Percentiles rank a stretch among this genome's conserved stretches.
Conservation (phyloP, 306 rosid genomes). For the Cicer chorassanicum region DNA sequence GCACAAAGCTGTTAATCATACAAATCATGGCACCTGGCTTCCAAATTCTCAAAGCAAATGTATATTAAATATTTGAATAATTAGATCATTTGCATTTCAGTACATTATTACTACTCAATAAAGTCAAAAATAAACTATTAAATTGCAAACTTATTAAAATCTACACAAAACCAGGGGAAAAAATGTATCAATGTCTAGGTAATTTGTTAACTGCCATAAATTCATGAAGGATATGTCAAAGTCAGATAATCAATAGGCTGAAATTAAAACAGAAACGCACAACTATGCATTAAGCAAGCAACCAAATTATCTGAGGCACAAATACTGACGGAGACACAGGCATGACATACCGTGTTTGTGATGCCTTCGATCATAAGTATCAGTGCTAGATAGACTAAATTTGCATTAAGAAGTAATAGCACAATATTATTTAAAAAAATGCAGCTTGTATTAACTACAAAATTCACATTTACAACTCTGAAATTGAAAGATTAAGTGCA, state of each 20-base stretch:
- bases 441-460: conserved; percentile 16
- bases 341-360: too few relatives aligned
- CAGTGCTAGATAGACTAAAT: too few relatives aligned
- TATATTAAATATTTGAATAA: neutral
- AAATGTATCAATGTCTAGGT: neutral
- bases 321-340: too few relatives aligned
- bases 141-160: conserved; percentile 4
- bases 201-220: neutral
- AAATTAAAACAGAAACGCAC: neutral
- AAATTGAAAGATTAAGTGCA: neutral
- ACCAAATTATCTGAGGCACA: neutral
- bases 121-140: neutral
- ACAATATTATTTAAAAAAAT: neutral
- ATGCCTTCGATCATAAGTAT: too few relatives aligned
- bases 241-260: neutral
- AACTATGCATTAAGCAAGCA: neutral
- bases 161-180: neutral
- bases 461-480: neutral
- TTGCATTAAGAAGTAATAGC: neutral
- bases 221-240: neutral
- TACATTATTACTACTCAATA: neutral
- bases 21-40: too few relatives aligned
- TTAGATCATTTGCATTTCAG: neutral
- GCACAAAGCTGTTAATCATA: too few relatives aligned
- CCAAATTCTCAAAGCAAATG: too few relatives aligned